Evolutionary conservation across 306 rosid genomes (phyloP).

Genomic region (Geum urbanum): DNA sequence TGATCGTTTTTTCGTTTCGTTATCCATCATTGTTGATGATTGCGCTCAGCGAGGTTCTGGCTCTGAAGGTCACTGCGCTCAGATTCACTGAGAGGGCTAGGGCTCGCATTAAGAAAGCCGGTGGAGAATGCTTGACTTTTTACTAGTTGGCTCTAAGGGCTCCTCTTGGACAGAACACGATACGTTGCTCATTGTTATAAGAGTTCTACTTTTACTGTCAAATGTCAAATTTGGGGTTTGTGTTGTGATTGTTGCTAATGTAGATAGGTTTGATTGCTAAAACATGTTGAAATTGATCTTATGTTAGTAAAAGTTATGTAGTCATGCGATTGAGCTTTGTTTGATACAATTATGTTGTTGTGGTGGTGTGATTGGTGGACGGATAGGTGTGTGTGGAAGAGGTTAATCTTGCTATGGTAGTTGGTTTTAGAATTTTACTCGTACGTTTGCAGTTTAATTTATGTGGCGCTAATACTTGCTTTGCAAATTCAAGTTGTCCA

Average conservation of each 20-base stretch:
- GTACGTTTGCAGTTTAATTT: background rate
- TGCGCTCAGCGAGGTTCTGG: conserved; percentile 44
- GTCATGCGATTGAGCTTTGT: background rate
- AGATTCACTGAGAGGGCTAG: conserved; percentile 72
- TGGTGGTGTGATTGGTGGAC: background rate
- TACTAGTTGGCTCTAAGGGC: conserved; percentile 58
- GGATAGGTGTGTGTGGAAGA: too few species aligned
- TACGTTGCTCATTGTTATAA: background rate
- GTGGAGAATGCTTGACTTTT: conserved; percentile 57
- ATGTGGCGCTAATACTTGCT: background rate
- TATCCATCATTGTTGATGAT: conserved; percentile 23
- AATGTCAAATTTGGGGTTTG: too few species aligned
- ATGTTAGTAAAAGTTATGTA: background rate
- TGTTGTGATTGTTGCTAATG: background rate
- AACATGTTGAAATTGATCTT: too few species aligned
- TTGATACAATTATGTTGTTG: background rate
- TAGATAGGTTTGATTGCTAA: background rate
- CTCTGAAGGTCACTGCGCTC: conserved; percentile 53
- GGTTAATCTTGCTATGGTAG: background rate
- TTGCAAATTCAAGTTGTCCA: background rate
- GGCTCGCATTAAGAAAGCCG: conserved; percentile 65
- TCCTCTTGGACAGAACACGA: conserved; percentile 62
- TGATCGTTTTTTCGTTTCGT: too few species aligned
- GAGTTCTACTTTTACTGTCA: too few species aligned
- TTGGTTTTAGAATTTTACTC: background rate